Base-by-base conservation (phyloP, 768 basidiomycete species). In the Crassisporium funariophilum region DNA sequence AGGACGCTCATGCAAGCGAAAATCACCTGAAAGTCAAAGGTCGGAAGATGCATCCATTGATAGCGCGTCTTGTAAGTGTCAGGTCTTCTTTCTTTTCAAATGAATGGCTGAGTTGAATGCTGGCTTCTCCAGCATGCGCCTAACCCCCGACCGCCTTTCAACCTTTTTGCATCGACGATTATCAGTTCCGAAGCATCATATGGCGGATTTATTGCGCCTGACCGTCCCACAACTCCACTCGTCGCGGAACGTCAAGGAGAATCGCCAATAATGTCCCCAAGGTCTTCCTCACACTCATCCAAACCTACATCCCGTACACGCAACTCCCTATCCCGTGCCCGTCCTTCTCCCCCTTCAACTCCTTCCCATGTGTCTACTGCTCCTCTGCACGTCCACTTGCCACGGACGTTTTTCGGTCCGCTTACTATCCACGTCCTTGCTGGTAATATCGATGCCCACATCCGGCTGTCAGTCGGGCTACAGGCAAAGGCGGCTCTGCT, bases 361-460 rank as follows among this genome's bases (percentile, higher is more conserved):
- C 8, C 34, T 19, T 15, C 22, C 36, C 21, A 20, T 49, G 31
- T 50, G 42, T 37, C 4, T 41, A 44, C 5, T 48, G 55, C 61
- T 4, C 52, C 59, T 21, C 29, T 63, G 15, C 52, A 49, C 1
- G 59, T 78, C 6, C 64, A 71, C 27, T 62, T 78, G 10, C 76
- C 76, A 19, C 60, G 60, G 13, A 70, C 74, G 7, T 74, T 75
- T 58, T 67, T 64, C 35, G 76, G 75, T 0, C 67, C 71, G 2
- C 55, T 74, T 13, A 68, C 64, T 0, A 56, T 75, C 17, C 54
- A 58, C 42, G 62, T 75, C 27, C 59, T 58, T n/a, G 64, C 60
- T 0, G 72, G 72, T 4, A 62, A 72, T 49, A 59, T 74, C 17
- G 70, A 68, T 31, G 57, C 52, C 8, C 73, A 69, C 44, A 57